Evolutionary conservation across 31 red algal species (phyloP).

Genomic region (Odonthalia washingtoniensis): DNA sequence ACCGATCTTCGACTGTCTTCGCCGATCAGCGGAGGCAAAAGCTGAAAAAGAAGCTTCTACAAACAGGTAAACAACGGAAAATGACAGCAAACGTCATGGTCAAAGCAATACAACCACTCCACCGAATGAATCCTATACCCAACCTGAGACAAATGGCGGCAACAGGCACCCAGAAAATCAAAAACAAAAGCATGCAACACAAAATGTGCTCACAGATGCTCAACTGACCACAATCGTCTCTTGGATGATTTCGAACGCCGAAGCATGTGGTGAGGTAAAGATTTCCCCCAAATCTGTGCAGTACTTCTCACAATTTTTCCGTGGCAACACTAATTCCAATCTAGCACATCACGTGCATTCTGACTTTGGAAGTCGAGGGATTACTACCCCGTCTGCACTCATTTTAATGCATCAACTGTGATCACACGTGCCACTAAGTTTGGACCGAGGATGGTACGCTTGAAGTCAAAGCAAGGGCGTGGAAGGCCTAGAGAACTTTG

Average conservation of each 20-base stretch:
- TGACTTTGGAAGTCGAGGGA: neutral
- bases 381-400: neutral
- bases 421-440: constrained; percentile 1
- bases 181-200: neutral
- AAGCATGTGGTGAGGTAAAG: neutral
- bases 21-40: neutral
- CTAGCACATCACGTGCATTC: neutral
- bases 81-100: neutral
- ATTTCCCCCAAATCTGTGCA: neutral
- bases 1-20: neutral
- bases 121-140: neutral
- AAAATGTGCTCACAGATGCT: neutral
- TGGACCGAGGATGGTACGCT: neutral
- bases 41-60: no score
- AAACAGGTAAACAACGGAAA: no score
- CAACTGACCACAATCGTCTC: neutral
- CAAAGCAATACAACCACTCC: neutral
- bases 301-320: no score
- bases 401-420: neutral
- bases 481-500: neutral
- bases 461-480: neutral
- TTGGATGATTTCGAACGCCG: neutral
- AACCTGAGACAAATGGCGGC: neutral
- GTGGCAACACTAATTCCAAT: neutral
- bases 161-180: neutral